Percentiles rank a stretch among this genome's conserved stretches.
phyloP scores from a whole-genome alignment of 805 yeast genomes.

The Alloascoidea africana region DNA sequence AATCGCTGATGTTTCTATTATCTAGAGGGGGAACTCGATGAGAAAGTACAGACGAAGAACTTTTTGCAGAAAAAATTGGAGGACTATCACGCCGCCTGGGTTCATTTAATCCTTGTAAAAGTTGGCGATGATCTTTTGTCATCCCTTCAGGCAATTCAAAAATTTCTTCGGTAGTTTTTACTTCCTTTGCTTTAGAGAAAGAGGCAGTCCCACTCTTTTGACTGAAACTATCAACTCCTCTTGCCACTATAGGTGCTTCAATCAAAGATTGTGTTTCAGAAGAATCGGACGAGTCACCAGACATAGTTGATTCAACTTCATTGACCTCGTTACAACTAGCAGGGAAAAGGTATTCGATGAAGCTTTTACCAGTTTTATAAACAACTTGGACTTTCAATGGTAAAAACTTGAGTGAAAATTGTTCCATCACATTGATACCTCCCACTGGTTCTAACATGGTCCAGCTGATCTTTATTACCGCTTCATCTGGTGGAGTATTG shows the following conservation, averaged over 20 bases:
- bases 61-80: no score
- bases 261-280: conserved; percentile 4
- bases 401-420: conserved; percentile 33
- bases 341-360: conserved; percentile 44
- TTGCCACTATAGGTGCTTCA: background rate
- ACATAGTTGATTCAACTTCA: conserved; percentile 1
- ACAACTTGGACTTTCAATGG: conserved; percentile 49
- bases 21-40: no score
- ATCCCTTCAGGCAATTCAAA: background rate
- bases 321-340: conserved; percentile 15
- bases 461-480: conserved; percentile 33
- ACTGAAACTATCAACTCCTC: no score
- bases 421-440: conserved; percentile 47
- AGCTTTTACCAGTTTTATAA: conserved; percentile 36
- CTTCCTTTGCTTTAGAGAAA: background rate
- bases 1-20: no score
- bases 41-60: background rate
- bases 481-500: conserved; percentile 8
- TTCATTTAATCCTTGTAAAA: background rate
- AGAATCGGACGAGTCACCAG: conserved; percentile 1
- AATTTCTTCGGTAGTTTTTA: background rate
- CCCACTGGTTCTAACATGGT: conserved; percentile 53
- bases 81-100: background rate
- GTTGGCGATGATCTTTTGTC: background rate
- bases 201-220: no score